A percentile compares a stretch with the other conserved stretches of the same genome.
phyloP scores from a whole-genome alignment of 2,329 filamentous ascomycete genomes.

The Arachnopeziza araneosa region DNA sequence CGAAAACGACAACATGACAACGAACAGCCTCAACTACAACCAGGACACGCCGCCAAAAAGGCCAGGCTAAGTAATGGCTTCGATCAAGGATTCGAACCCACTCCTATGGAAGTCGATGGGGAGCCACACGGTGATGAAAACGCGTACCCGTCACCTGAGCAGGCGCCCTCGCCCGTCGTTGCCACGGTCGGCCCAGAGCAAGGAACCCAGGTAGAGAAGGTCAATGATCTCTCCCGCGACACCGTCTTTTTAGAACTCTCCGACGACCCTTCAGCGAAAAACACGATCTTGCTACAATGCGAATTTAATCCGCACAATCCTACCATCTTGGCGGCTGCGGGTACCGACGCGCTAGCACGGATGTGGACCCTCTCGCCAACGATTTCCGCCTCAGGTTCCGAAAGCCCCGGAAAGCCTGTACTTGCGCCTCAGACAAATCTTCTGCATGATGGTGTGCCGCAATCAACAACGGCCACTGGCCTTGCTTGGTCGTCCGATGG shows the following conservation, averaged over 20 bases:
- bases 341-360: constrained; percentile 64
- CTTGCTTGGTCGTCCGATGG: constrained; percentile 57
- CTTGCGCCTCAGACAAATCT: constrained; percentile 37
- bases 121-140: constrained; percentile 45
- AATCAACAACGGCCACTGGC: constrained; percentile 49
- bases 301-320: constrained; percentile 63
- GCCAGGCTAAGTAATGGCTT: constrained; percentile 56
- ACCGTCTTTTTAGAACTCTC: constrained; percentile 56
- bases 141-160: constrained; percentile 57
- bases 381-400: constrained; percentile 37
- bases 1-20: constrained; percentile 29
- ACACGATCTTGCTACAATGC: constrained; percentile 60
- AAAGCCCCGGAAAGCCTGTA: constrained; percentile 33
- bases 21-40: constrained; percentile 38
- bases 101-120: constrained; percentile 54
- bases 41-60: constrained; percentile 53
- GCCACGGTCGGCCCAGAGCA: constrained; percentile 58
- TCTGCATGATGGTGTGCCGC: constrained; percentile 48
- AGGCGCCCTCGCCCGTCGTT: constrained; percentile 45
- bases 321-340: constrained; percentile 60
- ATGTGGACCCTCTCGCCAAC: constrained; percentile 58
- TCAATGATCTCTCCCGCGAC: constrained; percentile 51
- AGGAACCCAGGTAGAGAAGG: constrained; percentile 60
- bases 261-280: constrained; percentile 37
- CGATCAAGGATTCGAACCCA: constrained; percentile 37